Evolutionary conservation across 306 rosid species (phyloP).

Genomic region (Cicer yamashitae): DNA sequence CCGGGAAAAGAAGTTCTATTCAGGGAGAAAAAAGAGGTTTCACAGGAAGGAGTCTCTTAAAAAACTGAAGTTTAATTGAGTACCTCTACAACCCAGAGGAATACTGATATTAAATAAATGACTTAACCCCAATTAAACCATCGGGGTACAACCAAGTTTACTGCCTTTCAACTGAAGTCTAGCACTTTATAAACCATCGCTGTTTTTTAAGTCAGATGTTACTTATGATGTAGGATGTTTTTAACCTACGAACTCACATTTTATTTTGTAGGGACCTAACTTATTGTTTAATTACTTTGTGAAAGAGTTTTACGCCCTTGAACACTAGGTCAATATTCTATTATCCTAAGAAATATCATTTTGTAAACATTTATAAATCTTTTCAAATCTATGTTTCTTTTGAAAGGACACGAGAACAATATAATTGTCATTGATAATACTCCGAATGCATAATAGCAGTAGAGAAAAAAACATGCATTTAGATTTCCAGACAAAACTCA

Average conservation of each 20-base stretch:
- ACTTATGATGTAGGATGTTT: constrained; percentile 2
- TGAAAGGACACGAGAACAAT: constrained; percentile 1
- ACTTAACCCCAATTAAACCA: constrained; percentile 3
- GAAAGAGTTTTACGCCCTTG: neutral
- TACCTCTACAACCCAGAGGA: constrained; percentile 5
- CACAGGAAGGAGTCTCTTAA: constrained; percentile 2
- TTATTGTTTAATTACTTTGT: neutral
- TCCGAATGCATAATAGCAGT: constrained; percentile 13
- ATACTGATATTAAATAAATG: constrained; percentile 3
- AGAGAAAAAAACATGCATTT: neutral
- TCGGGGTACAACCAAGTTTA: constrained; percentile 2
- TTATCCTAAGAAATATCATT: constrained; percentile 8
- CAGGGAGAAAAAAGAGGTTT: constrained; percentile 9
- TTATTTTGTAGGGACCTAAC: neutral
- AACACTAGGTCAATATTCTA: constrained; percentile 5
- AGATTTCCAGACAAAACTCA: constrained; percentile 45
- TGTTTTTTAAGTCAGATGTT: neutral
- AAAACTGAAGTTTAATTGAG: neutral
- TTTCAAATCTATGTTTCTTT: constrained; percentile 7
- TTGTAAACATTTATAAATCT: neutral
- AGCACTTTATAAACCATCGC: neutral
- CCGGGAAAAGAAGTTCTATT: constrained; percentile 21
- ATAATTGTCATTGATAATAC: neutral
- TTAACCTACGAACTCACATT: constrained; percentile 23
- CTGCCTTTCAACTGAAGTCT: constrained; percentile 13